Evolutionary conservation across 2,329 filamentous ascomycete species (phyloP).

Genomic region (Fusarium foetens): DNA sequence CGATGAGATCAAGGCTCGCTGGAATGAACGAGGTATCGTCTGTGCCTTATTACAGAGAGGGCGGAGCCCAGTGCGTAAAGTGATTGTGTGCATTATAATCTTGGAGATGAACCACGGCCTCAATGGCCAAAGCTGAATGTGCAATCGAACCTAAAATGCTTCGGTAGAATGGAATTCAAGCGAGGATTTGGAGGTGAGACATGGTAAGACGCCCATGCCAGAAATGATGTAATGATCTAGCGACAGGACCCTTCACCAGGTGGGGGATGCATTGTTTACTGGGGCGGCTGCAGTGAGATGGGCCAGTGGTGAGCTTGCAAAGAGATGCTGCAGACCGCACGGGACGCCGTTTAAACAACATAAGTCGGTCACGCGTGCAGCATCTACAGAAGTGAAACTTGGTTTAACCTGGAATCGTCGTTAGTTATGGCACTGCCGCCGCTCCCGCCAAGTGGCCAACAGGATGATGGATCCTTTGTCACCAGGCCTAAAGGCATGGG

Average conservation of each 20-base stretch:
- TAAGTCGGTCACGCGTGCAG: slow-evolving; percentile 26
- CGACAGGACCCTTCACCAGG: slow-evolving; percentile 17
- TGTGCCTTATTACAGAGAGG: slow-evolving; percentile 9
- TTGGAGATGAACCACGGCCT: not conserved
- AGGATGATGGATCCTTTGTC: slow-evolving; percentile 6
- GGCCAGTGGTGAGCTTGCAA: slow-evolving; percentile 10
- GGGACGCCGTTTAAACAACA: slow-evolving; percentile 15
- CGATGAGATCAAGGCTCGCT: slow-evolving; percentile 38
- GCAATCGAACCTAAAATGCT: slow-evolving; percentile 14
- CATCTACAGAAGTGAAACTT: slow-evolving; percentile 20
- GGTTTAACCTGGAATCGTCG: slow-evolving; percentile 12
- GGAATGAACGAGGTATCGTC: slow-evolving; percentile 1
- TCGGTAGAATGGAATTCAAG: slow-evolving; percentile 7
- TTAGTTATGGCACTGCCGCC: slow-evolving; percentile 15
- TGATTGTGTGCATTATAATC: slow-evolving; percentile 6
- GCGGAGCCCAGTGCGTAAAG: slow-evolving; percentile 15
- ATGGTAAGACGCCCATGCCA: slow-evolving; percentile 1
- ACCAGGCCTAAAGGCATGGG: slow-evolving; percentile 11
- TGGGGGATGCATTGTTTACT: slow-evolving; percentile 11
- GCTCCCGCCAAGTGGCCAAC: slow-evolving; percentile 11
- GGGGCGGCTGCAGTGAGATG: slow-evolving; percentile 7
- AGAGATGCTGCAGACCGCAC: slow-evolving; percentile 2
- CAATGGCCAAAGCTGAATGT: not conserved
- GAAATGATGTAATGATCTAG: slow-evolving; percentile 27
- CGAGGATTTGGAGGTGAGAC: slow-evolving; percentile 17